Conservation (phyloP, 805 yeast genomes). For the Kluyveromyces siamensis region DNA sequence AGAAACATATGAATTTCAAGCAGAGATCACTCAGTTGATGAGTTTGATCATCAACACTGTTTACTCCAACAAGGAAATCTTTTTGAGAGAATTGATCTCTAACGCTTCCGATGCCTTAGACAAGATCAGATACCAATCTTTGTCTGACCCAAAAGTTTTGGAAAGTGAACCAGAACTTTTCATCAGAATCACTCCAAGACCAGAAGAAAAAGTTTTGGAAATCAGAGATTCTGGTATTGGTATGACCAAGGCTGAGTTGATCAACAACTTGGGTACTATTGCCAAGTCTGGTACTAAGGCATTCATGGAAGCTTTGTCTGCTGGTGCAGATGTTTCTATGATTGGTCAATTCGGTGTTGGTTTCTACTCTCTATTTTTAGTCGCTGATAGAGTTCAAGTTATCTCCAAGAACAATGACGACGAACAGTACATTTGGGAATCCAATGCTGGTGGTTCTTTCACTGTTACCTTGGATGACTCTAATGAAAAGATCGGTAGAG, state of each 20-base stretch:
- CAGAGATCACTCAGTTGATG: slow-evolving; percentile 99
- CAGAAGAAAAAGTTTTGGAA: slow-evolving; percentile 89
- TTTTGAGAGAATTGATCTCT: slow-evolving; percentile 97
- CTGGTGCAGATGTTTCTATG: slow-evolving; percentile 99
- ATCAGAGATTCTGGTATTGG: slow-evolving; percentile 99
- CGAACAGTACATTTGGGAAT: slow-evolving; percentile 99
- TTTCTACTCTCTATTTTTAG: slow-evolving; percentile 98
- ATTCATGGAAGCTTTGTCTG: slow-evolving; percentile 98
- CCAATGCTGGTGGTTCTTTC: slow-evolving; percentile 99
- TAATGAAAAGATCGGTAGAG: slow-evolving; percentile 85
- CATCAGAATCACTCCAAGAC: slow-evolving; percentile 95
- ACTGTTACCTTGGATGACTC: slow-evolving; percentile 85
- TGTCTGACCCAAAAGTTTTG: slow-evolving; percentile 82
- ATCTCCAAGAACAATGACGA: slow-evolving; percentile 98
- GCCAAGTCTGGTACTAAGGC: slow-evolving; percentile 99
- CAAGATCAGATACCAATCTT: slow-evolving; percentile 94
- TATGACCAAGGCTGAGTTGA: slow-evolving; percentile 99
- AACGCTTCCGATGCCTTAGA: slow-evolving; percentile 99
- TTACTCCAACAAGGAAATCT: slow-evolving; percentile 97
- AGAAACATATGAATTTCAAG: slow-evolving; percentile 95
- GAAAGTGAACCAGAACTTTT: slow-evolving; percentile 94
- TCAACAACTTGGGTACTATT: slow-evolving; percentile 98
- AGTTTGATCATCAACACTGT: slow-evolving; percentile 99
- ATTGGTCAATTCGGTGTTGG: slow-evolving; percentile 99
- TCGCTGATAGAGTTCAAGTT: slow-evolving; percentile 97